These are phyloP conservation scores for Backusella morwellensis DNA, from an alignment of 192 early-diverging fungal genomes.

Conservation along the genomic window DNA sequence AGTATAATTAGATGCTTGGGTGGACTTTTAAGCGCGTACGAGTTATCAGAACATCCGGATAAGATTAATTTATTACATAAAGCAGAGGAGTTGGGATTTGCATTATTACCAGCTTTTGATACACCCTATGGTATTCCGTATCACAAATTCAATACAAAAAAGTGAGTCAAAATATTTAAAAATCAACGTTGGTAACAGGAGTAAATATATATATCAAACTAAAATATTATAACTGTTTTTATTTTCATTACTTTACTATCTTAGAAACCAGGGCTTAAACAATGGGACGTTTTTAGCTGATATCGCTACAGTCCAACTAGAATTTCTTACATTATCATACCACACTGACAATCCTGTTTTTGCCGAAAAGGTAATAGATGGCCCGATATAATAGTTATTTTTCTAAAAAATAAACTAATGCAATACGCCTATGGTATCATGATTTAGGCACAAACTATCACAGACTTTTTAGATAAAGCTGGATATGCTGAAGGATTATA, in stretches of 20 bases:
- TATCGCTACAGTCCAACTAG: slow-evolving; percentile 59
- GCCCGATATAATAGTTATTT: not conserved
- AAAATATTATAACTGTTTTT: not conserved
- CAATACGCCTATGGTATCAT: not conserved
- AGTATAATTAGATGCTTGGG: slow-evolving; percentile 75
- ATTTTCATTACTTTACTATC: not conserved
- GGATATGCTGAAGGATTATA: not conserved
- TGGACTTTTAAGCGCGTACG: slow-evolving; percentile 80
- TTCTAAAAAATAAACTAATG: not conserved
- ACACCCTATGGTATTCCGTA: slow-evolving; percentile 62
- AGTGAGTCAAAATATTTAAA: not conserved
- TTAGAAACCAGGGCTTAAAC: not conserved
- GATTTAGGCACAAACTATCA: slow-evolving; percentile 18
- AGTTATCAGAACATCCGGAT: slow-evolving; percentile 57
- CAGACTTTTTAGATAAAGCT: slow-evolving; percentile 7
- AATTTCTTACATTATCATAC: slow-evolving; percentile 76
- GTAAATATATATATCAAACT: not conserved
- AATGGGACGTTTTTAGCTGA: slow-evolving; percentile 12
- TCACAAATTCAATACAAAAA: slow-evolving; percentile 49
- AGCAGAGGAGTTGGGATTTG: slow-evolving; percentile 65
- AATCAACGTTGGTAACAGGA: not conserved
- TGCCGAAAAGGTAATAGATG: slow-evolving; percentile 45
- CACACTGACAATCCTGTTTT: slow-evolving; percentile 68
- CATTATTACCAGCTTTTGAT: slow-evolving; percentile 69
- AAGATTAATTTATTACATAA: slow-evolving; percentile 52